Percentiles rank a stretch among this genome's conserved stretches.
These are phyloP conservation scores for Schrenkiella parvula DNA, from an alignment of 345 rosid species.

Conservation along the genomic window DNA sequence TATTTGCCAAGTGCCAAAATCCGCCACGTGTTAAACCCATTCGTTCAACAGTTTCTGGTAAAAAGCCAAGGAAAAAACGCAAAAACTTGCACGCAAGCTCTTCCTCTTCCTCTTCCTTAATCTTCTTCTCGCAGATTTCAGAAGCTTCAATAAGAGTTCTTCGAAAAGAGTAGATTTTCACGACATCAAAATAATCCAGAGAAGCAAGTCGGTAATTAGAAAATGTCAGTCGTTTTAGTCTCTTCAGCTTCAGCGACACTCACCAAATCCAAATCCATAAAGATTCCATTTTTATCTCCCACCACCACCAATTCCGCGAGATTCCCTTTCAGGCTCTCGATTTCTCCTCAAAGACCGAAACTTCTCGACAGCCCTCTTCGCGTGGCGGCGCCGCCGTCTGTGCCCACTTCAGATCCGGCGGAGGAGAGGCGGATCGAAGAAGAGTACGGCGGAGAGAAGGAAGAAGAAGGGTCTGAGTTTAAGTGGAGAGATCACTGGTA, in stretches of 20 bases:
- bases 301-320: conserved; percentile 3
- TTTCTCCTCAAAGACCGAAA: conserved; percentile 8
- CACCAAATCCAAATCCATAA: conserved; percentile 21
- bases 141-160: background rate
- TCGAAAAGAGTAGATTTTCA: background rate
- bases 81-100: conserved; percentile 30
- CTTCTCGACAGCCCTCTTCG: conserved; percentile 30
- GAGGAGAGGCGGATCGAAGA: conserved; percentile 40
- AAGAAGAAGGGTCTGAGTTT: conserved; percentile 56
- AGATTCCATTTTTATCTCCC: conserved; percentile 27
- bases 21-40: conserved; percentile 23
- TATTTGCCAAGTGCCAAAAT: conserved; percentile 18
- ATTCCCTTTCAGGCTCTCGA: background rate
- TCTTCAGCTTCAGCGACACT: conserved; percentile 24
- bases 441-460: conserved; percentile 39
- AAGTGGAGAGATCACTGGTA: conserved; percentile 98
- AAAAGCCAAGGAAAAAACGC: conserved; percentile 1
- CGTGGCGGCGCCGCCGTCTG: conserved; percentile 61
- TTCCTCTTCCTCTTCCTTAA: conserved; percentile 1
- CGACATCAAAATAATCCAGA: background rate
- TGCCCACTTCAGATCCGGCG: conserved; percentile 38
- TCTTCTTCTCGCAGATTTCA: background rate
- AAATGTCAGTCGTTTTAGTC: conserved; percentile 28
- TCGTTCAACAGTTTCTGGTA: conserved; percentile 11
- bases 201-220: background rate